Base-by-base conservation (phyloP, 257 asterid species). In the Lantana camara region DNA sequence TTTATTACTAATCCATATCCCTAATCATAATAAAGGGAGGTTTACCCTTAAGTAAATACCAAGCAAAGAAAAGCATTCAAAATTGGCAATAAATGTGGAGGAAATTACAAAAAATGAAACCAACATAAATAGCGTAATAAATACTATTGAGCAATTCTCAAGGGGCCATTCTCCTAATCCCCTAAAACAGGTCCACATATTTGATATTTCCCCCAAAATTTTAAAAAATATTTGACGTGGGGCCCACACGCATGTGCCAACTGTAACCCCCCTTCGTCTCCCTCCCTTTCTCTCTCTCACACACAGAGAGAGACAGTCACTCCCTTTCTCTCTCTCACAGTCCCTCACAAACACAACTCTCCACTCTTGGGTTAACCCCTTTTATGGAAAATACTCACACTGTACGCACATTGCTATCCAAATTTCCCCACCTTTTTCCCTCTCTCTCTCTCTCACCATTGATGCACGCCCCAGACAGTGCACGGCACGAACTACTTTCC, bases 171-270 rank as follows among this genome's bases (percentile, higher is more conserved):
- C 5, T 27, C 32, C 32, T 27, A 27, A 44, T 7, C 54, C 40
- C 7, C 15, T 40, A 13, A 42, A 24, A 60, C 54, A 35, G 24
- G 55, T 21, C 62, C 40, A 41, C 30, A 20, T 21, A 11, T 44
- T 23, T 30, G n/a, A n/a, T n/a, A n/a, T n/a, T n/a, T n/a, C n/a
- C n/a, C 38, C 44, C 35, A 4, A 24, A 34, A 32, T 32, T 19
- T 29, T 4, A 46, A 15, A 13, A 1, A 45, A 13, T 4, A 9
- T 15, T 17, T 11, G 17, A 30, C 11, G 68, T 74, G 75, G 79
- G 21, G 73, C 75, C 79, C 79, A 68, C 75, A 57, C 79, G 79
- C 68, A 56, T 68, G 72, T 63, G 75, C 75, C 75, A 68, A 11
- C 79, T 74, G 75, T 74, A 63, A 41, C 51, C 40, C 75, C 75